Evolutionary conservation across 2,329 filamentous ascomycete species (phyloP).

Genomic region (Colletotrichum incanum): DNA sequence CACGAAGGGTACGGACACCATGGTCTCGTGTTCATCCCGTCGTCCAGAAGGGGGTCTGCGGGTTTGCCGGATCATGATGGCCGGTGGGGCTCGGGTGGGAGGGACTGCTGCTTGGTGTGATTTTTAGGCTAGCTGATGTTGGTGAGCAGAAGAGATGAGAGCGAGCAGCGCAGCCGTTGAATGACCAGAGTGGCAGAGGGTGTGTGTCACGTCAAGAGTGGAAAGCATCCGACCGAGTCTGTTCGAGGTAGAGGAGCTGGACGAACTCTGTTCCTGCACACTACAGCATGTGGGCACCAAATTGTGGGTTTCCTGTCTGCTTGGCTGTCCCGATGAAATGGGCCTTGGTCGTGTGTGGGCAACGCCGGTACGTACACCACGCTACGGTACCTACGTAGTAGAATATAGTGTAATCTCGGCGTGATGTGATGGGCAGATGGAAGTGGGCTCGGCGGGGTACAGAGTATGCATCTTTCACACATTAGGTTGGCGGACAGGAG

Average conservation of each 20-base stretch:
- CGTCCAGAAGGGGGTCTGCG: background rate
- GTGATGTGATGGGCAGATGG: background rate
- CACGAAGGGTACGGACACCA: background rate
- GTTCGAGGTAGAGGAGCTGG: conserved; percentile 8
- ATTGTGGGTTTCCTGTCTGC: conserved; percentile 1
- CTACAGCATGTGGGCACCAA: background rate
- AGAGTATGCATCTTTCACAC: too few relatives aligned
- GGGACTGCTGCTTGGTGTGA: too few relatives aligned
- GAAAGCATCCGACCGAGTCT: background rate
- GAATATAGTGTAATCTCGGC: too few relatives aligned
- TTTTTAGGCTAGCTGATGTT: background rate
- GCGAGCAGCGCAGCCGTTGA: too few relatives aligned
- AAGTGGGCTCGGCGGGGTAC: too few relatives aligned
- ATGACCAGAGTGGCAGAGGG: too few relatives aligned
- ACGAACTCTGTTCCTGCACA: background rate
- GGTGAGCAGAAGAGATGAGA: background rate
- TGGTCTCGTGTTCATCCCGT: background rate
- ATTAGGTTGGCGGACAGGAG: too few relatives aligned
- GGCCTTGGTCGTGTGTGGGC: background rate
- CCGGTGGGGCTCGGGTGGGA: background rate
- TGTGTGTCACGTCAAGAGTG: too few relatives aligned
- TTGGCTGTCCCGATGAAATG: background rate
- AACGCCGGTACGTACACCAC: background rate
- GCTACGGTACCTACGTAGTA: too few relatives aligned
- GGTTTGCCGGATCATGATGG: background rate